Base-by-base conservation (phyloP, 345 rosid species). In the Xanthoceras sorbifolium region DNA sequence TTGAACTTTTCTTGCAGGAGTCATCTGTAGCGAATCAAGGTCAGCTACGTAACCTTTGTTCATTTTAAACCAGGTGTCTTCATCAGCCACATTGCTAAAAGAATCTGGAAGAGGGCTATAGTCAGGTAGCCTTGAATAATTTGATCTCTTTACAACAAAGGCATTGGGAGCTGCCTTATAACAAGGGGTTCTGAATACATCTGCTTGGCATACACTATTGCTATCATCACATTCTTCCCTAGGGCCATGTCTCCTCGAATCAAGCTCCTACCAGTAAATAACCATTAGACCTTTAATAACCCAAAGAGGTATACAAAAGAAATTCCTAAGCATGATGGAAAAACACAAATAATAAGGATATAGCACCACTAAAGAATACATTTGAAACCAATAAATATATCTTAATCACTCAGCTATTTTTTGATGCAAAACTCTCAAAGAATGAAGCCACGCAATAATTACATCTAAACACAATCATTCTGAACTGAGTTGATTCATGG, bases 41-140 rank as follows among this genome's bases (percentile, higher is more conserved):
- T 96, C 94, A 79, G 90, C 88, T 67, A 87, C 76, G 76, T 83
- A 91, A 67, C 99, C 99, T 78, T 90, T 90, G 84, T 96, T 96
- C 90, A 96, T 86, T 87, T 90, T 88, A 79, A 89, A 79, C 99
- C 98, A 96, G 17, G 94, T 86, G 75, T 96, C 99, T 86, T 96
- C 97, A 81, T 96, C 99, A 46, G 97, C 99, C 60, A 96, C 87
- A 70, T 84, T 85, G 81, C 93, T 89, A 67, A 90, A 82, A 76
- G 87, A 79, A 84, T 92, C 89, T 60, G 92, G 94, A 82, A 92
- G 92, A 7, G 97, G 98, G 80, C 99, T 96, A 75, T 48, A 92
- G 71, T 86, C 97, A 64, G 90, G 82, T 64, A 87, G 83, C 59
- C 82, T 77, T 26, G 90, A 79, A 81, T 90, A 86, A 82, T 85